A percentile compares a stretch with the other conserved stretches of the same genome.
These are phyloP conservation scores for Leccinum variicolor DNA, from an alignment of 768 basidiomycete genomes.

Conservation along the genomic window DNA sequence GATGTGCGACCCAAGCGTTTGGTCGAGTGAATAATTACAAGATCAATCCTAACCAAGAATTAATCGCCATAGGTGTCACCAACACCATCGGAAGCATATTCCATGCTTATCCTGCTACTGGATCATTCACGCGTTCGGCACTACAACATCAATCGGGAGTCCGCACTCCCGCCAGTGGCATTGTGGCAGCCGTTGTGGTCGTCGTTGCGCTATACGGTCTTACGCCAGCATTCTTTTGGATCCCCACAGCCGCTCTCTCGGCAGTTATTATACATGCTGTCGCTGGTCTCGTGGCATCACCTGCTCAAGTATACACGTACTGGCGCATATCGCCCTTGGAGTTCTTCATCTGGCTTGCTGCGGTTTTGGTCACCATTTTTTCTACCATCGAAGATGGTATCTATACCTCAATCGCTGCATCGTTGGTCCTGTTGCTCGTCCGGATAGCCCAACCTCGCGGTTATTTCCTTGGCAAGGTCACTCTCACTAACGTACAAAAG, in stretches of 20 bases:
- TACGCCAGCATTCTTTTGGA: conserved; percentile 91
- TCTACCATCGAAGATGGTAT: conserved; percentile 93
- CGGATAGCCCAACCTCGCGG: conserved; percentile 87
- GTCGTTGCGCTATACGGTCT: conserved; percentile 93
- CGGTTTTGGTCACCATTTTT: conserved; percentile 88
- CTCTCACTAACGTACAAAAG: conserved; percentile 42
- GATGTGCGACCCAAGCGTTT: conserved; percentile 58
- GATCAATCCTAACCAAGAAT: conserved; percentile 89
- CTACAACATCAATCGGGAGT: conserved; percentile 96
- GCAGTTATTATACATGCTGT: conserved; percentile 96
- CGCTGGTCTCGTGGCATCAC: conserved; percentile 82
- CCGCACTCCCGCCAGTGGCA: conserved; percentile 89
- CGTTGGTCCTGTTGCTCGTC: conserved; percentile 74
- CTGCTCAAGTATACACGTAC: conserved; percentile 76
- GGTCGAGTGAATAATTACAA: conserved; percentile 95
- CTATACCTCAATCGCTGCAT: conserved; percentile 81
- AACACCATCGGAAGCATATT: conserved; percentile 91
- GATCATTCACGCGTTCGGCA: conserved; percentile 98
- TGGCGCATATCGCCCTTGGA: conserved; percentile 96
- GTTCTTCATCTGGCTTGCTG: conserved; percentile 83
- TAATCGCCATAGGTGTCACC: conserved; percentile 96
- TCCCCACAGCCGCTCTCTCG: conserved; percentile 76
- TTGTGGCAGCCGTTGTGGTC: conserved; percentile 82
- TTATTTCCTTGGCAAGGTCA: conserved; percentile 85
- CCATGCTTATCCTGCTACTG: conserved; percentile 92